Conservation (phyloP, 139 green algal genomes). For the Coelastrella sp. region DNA sequence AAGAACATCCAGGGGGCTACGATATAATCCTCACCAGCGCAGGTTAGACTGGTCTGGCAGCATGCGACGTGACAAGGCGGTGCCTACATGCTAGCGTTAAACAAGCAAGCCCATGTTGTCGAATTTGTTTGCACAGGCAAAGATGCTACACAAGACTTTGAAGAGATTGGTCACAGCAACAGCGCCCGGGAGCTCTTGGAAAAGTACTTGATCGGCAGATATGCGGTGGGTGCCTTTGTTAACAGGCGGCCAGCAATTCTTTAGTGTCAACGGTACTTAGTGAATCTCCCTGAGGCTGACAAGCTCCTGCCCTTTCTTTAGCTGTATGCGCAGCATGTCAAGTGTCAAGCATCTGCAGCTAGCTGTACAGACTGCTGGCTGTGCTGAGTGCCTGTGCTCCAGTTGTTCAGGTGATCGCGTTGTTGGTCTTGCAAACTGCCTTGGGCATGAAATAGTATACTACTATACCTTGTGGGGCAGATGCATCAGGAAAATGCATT, state of each 20-base stretch:
- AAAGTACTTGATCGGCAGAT: conserved; percentile 83
- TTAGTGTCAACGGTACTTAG: background rate
- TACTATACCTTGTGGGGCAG: background rate
- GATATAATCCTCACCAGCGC: conserved; percentile 79
- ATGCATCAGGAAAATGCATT: background rate
- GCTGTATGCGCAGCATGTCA: too few relatives aligned
- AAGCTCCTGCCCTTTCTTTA: too few relatives aligned
- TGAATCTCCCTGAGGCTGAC: too few relatives aligned
- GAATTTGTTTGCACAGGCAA: conserved; percentile 67
- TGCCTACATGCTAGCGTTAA: background rate
- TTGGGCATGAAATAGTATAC: too few relatives aligned
- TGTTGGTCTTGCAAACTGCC: too few relatives aligned
- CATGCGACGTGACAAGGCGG: background rate
- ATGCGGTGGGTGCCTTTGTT: conserved; percentile 61
- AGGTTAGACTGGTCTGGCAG: conserved; percentile 53
- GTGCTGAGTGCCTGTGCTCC: too few relatives aligned
- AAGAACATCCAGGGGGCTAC: conserved; percentile 89
- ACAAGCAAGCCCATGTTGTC: background rate
- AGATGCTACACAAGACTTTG: conserved; percentile 90
- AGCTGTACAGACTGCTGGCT: too few relatives aligned
- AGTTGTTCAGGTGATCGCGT: too few relatives aligned
- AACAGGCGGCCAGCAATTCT: background rate
- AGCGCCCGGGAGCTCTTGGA: conserved; percentile 81
- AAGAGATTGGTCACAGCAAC: conserved; percentile 93
- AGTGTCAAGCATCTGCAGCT: too few relatives aligned